Conservation (phyloP, 345 rosid genomes). For the Ceriops tagal region DNA sequence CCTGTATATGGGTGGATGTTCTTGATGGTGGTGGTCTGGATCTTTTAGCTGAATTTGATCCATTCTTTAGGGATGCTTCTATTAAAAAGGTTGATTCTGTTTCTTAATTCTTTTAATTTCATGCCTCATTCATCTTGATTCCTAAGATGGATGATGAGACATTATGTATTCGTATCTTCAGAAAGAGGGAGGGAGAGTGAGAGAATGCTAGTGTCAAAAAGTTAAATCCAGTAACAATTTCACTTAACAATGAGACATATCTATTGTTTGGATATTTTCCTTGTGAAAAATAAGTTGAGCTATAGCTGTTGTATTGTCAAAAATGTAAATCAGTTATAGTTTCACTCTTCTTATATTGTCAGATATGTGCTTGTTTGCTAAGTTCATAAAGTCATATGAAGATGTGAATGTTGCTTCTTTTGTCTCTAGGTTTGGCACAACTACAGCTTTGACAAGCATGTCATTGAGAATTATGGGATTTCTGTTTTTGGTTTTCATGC, state of each 20-base stretch:
- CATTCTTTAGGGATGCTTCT: constrained; percentile 62
- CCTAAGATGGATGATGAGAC: neutral
- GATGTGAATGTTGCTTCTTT: constrained; percentile 14
- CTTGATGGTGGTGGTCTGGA: constrained; percentile 76
- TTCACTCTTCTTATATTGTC: neutral
- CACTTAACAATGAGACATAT: neutral
- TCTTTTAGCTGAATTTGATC: constrained; percentile 60
- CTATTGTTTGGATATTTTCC: neutral
- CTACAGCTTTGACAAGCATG: constrained; percentile 90
- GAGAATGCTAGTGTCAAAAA: neutral
- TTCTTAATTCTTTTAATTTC: neutral
- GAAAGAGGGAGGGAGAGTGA: neutral
- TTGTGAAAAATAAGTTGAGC: neutral
- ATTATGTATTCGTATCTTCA: no score
- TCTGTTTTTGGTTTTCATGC: constrained; percentile 86
- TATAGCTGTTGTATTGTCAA: neutral
- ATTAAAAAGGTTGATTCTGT: constrained; percentile 57
- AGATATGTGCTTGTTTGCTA: neutral
- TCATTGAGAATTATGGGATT: constrained; percentile 71
- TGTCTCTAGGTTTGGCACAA: constrained; percentile 90
- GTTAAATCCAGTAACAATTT: neutral
- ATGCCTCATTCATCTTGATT: neutral
- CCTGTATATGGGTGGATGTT: constrained; percentile 94
- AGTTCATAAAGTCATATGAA: constrained; percentile 5
- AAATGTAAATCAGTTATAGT: neutral